phyloP scores from a whole-genome alignment of 1,139 yeast genomes.

The Scheffersomyces lignicola region DNA sequence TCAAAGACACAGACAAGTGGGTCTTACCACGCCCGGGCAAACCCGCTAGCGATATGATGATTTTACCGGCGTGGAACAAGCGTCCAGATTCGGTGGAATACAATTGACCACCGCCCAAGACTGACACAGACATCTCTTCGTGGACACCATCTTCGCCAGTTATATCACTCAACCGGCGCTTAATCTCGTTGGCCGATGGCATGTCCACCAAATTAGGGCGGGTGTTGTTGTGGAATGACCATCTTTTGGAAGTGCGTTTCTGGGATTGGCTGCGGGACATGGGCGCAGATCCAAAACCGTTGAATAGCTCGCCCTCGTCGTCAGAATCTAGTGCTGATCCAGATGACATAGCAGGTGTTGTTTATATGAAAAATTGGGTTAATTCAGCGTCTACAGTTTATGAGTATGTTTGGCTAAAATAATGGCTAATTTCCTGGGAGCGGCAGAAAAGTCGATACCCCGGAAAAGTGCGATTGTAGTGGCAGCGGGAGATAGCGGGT shows the following conservation, averaged over 20 bases:
- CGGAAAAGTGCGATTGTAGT: too few species aligned
- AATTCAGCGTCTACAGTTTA: too few species aligned
- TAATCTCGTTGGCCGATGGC: constrained; percentile 24
- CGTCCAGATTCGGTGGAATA: constrained; percentile 90
- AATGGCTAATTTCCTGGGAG: too few species aligned
- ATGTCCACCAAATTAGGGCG: constrained; percentile 39
- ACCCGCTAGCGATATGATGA: constrained; percentile 87
- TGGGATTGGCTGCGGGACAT: constrained; percentile 25
- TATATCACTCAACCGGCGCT: constrained; percentile 42
- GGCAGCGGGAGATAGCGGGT: too few species aligned
- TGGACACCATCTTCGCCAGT: constrained; percentile 56
- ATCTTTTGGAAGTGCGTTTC: constrained; percentile 40
- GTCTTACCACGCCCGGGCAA: constrained; percentile 97
- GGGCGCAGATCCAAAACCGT: constrained; percentile 44
- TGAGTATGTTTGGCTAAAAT: too few species aligned
- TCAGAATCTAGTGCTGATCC: constrained; percentile 18
- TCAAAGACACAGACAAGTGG: constrained; percentile 84
- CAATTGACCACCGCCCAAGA: constrained; percentile 76
- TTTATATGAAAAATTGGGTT: too few species aligned
- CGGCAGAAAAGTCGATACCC: too few species aligned
- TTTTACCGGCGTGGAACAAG: constrained; percentile 92
- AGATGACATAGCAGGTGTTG: constrained; percentile 5
- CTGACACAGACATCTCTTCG: constrained; percentile 47
- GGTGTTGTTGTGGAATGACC: constrained; percentile 44
- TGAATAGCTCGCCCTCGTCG: constrained; percentile 35